Base-by-base conservation (phyloP, 139 green algal species). In the Chlorella sp. region DNA sequence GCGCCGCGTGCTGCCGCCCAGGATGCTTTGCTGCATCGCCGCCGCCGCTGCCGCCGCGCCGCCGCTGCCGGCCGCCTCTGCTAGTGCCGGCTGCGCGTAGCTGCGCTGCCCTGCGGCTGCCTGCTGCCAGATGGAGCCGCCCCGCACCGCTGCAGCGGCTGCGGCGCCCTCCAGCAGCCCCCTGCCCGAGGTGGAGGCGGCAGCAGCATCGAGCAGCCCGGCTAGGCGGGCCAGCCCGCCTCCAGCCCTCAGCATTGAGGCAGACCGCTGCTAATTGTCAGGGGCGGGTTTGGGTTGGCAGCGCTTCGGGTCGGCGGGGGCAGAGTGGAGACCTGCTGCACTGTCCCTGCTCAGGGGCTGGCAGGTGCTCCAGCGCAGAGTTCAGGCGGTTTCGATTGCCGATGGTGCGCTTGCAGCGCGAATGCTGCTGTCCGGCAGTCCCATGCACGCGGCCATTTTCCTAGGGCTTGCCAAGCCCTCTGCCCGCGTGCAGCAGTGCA, bases 1-100 rank as follows among this genome's bases (percentile, higher is more conserved):
- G 23, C 97, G 89, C 30, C 88, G 76, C 0, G 90, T 83, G 75
- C 56, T 93, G 39, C 30, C 82, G 72, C 39, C 86, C 67, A 15
- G 69, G 60, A 80, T 91, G 83, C n/a, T 26, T 28, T 73, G 81
- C 72, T 55, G 60, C 72, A 75, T 25, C 30, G 38, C 26, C 15
- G 71, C 78, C n/a, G 62, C 78, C 15, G 62, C 78, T 32, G 78
- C 78, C 39, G 76, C 74, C 55, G 51, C 30, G 4, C 16, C 38
- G 17, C 62, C 28, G 62, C 56, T 15, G 75, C 75, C 56, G 25
- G 7, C 25, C 21, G 78, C 63, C 41, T 63, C 28, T 21, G 62
- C 62, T 63, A 65, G 39, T 44, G 72, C 72, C 44, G 62, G 30
- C 39, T 64, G 55, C 18, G 65, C 80, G 38, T 68, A 85, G 47